Evolutionary conservation across 2,329 filamentous ascomycete species (phyloP).

Genomic region (Ascochyta rabiei): DNA sequence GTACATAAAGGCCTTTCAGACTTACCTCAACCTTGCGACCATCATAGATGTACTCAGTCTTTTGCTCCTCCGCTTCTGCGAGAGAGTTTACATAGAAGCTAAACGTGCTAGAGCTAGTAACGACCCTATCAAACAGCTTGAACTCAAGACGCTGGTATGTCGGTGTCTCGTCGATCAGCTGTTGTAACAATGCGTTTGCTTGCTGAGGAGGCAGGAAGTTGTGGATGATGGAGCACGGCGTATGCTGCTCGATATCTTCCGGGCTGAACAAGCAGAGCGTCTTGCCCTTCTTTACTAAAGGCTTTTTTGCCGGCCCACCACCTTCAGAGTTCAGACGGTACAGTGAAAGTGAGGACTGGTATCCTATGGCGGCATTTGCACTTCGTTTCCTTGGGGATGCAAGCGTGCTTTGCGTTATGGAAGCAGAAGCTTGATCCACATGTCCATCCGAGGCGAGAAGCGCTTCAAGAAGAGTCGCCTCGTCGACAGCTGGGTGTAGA

Average conservation of each 20-base stretch:
- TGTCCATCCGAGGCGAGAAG: constrained; percentile 79
- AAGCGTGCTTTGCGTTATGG: constrained; percentile 52
- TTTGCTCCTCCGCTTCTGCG: constrained; percentile 72
- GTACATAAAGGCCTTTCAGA: background rate
- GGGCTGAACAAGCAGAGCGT: constrained; percentile 86
- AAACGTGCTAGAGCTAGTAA: constrained; percentile 82
- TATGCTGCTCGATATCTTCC: constrained; percentile 78
- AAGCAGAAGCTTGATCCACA: constrained; percentile 67
- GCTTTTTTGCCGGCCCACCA: constrained; percentile 35
- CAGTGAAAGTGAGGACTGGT: constrained; percentile 52
- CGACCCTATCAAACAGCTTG: constrained; percentile 86
- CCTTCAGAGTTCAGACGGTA: constrained; percentile 26
- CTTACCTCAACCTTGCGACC: constrained; percentile 71
- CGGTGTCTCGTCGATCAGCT: constrained; percentile 75
- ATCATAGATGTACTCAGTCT: constrained; percentile 84
- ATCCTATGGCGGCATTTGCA: constrained; percentile 35
- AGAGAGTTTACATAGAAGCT: constrained; percentile 81
- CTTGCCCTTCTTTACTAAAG: constrained; percentile 74
- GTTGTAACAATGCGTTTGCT: constrained; percentile 74
- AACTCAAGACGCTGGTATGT: constrained; percentile 76
- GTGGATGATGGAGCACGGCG: constrained; percentile 89
- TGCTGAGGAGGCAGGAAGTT: constrained; percentile 78
- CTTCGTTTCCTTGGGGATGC: constrained; percentile 44
- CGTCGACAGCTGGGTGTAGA: constrained; percentile 68
- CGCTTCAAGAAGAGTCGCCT: constrained; percentile 75